These are phyloP conservation scores for Auriscalpium microsporum DNA, from an alignment of 768 basidiomycete species.

Conservation along the genomic window DNA sequence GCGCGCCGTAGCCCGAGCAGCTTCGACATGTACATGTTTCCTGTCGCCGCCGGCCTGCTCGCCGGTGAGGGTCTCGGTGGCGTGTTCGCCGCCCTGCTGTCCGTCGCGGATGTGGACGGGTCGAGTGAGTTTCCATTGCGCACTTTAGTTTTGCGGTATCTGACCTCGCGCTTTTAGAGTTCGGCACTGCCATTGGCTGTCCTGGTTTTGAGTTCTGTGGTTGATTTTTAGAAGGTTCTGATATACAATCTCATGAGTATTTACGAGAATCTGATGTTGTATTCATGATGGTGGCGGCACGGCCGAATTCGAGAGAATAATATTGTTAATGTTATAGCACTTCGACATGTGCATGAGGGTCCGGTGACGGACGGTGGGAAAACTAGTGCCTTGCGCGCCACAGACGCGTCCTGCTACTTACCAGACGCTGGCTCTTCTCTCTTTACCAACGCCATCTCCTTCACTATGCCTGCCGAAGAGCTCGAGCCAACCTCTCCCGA, in stretches of 20 bases:
- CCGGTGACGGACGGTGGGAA: too few species aligned
- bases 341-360: too few species aligned
- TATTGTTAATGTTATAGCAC: too few species aligned
- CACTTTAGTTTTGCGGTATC: neutral
- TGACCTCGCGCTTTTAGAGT: conserved; percentile 9
- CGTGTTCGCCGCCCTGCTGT: conserved; percentile 49
- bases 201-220: conserved; percentile 41
- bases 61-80: conserved; percentile 57
- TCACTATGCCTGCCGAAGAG: conserved; percentile 12
- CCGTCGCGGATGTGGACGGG: conserved; percentile 43
- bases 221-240: neutral
- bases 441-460: neutral
- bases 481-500: conserved; percentile 36
- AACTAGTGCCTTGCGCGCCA: too few species aligned
- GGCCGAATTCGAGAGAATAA: too few species aligned
- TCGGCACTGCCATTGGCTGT: conserved; percentile 46
- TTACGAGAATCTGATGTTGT: too few species aligned
- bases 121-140: conserved; percentile 26
- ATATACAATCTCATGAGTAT: too few species aligned
- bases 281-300: too few species aligned
- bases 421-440: too few species aligned
- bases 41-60: conserved; percentile 43
- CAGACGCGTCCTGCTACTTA: too few species aligned
- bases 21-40: conserved; percentile 54
- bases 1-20: conserved; percentile 31